phyloP scores from a whole-genome alignment of 257 asterid species.

The Solanum commersonii region DNA sequence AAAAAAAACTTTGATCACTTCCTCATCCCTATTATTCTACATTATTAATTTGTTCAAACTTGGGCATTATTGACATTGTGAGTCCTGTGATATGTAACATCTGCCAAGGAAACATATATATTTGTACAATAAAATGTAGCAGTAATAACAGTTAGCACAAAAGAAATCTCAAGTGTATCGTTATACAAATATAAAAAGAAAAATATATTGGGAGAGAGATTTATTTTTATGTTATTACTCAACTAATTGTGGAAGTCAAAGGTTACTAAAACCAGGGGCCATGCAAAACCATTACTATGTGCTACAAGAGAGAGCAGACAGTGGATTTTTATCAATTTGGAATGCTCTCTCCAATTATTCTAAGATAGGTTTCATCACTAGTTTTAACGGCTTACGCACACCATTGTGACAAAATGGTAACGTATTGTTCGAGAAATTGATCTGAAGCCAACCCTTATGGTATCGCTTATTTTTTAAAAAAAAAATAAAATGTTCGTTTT shows the following conservation, averaged over 20 bases:
- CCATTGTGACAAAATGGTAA: not conserved
- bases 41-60: too few relatives aligned
- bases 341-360: not conserved
- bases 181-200: too few relatives aligned
- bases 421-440: not conserved
- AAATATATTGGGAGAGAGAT: not conserved
- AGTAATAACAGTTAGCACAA: too few relatives aligned
- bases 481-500: too few relatives aligned
- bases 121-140: too few relatives aligned
- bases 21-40: too few relatives aligned
- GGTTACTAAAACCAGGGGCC: slow-evolving; percentile 14
- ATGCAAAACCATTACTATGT: slow-evolving; percentile 7
- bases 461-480: too few relatives aligned
- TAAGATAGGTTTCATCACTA: not conserved
- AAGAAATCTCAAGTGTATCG: too few relatives aligned
- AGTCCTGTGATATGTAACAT: too few relatives aligned
- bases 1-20: too few relatives aligned
- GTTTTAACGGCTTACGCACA: not conserved
- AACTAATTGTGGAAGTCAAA: slow-evolving; percentile 5
- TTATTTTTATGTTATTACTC: not conserved
- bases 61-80: too few relatives aligned
- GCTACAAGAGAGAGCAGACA: not conserved
- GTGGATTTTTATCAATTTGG: not conserved
- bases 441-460: not conserved
- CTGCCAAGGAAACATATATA: too few relatives aligned